A percentile compares a stretch with the other conserved stretches of the same genome.
These are phyloP conservation scores for Cryphonectria nitschkei DNA, from an alignment of 2,329 filamentous ascomycete genomes.

Conservation along the genomic window DNA sequence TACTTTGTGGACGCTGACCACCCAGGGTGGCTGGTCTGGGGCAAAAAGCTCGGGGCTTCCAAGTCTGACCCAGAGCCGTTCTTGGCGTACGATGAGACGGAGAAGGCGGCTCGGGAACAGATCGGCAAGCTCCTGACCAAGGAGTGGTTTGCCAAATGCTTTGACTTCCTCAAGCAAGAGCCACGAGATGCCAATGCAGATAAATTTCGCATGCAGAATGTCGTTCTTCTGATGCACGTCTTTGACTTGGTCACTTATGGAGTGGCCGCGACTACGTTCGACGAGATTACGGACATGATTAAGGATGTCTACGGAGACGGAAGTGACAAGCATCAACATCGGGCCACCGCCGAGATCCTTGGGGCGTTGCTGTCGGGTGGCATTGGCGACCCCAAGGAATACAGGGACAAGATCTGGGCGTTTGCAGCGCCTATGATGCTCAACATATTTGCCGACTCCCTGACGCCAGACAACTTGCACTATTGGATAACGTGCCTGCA, in stretches of 20 bases:
- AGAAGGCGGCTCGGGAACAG: conserved; percentile 72
- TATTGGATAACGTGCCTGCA: conserved; percentile 97
- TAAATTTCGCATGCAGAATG: conserved; percentile 86
- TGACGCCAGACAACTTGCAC: conserved; percentile 90
- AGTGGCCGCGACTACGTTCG: conserved; percentile 75
- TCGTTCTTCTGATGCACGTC: conserved; percentile 83
- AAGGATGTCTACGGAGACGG: conserved; percentile 84
- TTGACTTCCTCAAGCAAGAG: conserved; percentile 94
- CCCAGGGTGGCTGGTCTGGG: conserved; percentile 96
- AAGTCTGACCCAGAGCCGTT: conserved; percentile 71
- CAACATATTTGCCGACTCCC: conserved; percentile 82
- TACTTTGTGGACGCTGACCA: conserved; percentile 93
- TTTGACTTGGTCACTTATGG: conserved; percentile 89
- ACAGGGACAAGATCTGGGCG: conserved; percentile 79
- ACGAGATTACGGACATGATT: conserved; percentile 84
- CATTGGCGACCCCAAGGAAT: conserved; percentile 73
- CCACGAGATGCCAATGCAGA: conserved; percentile 81
- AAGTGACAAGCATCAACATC: conserved; percentile 95
- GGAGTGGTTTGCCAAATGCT: conserved; percentile 85
- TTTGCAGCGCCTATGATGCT: conserved; percentile 90
- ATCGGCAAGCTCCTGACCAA: conserved; percentile 81
- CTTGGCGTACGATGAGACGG: conserved; percentile 77
- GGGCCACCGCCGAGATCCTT: conserved; percentile 91
- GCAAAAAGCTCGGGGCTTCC: conserved; percentile 81
- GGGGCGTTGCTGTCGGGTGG: conserved; percentile 82